Percentiles rank a stretch among this genome's conserved stretches.
Conservation (phyloP, 176 grass and related monocot species). For the Saccharum officinarum region DNA sequence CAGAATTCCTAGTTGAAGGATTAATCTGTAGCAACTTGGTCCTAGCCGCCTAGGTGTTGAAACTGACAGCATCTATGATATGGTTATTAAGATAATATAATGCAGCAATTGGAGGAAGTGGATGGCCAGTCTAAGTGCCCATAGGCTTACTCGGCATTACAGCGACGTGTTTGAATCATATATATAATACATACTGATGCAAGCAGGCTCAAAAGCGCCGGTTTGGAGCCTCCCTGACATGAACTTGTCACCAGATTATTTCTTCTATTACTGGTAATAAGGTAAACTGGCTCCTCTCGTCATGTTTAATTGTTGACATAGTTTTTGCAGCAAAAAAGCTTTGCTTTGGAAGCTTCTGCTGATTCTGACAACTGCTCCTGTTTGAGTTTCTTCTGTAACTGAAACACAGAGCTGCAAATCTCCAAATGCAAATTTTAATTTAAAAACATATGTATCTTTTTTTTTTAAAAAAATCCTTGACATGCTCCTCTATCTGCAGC, state of each 20-base stretch:
- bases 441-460: background rate
- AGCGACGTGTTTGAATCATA: no score
- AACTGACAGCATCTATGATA: constrained; percentile 19
- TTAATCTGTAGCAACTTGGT: constrained; percentile 14
- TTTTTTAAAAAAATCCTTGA: background rate
- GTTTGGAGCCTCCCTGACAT: background rate
- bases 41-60: constrained; percentile 16
- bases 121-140: constrained; percentile 39
- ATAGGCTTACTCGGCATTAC: constrained; percentile 28
- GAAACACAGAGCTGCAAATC: background rate
- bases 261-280: background rate
- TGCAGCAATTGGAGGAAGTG: constrained; percentile 33
- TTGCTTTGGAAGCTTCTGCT: constrained; percentile 23
- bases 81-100: constrained; percentile 18
- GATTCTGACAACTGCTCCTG: background rate
- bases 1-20: background rate
- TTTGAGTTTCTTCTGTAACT: background rate
- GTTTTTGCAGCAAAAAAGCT: background rate
- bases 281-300: constrained; percentile 10
- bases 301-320: constrained; percentile 31
- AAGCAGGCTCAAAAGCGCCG: constrained; percentile 6
- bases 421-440: background rate
- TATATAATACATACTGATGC: constrained; percentile 6
- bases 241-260: constrained; percentile 25
- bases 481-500: background rate